Base-by-base conservation (phyloP, 805 yeast genomes). In the Saccharomycopsis vini region DNA sequence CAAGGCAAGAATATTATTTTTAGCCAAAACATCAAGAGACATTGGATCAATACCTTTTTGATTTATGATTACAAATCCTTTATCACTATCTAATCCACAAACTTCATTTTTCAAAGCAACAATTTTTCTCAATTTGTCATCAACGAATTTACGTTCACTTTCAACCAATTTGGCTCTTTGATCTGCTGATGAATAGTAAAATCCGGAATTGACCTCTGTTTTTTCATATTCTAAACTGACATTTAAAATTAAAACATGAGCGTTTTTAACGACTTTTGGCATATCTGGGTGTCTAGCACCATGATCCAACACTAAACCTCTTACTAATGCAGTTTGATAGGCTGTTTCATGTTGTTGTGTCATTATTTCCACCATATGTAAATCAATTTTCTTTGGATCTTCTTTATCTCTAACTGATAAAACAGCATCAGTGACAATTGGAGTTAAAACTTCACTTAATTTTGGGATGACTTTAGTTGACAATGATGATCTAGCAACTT, bases 221-320 rank as follows among this genome's bases (percentile, higher is more conserved):
- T 92, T 92, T 61, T 92, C 98, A 63, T 92, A 92, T 64, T 92
- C 98, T 54, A 92, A 69, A 4, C 95, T 85, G 36, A 92, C 98
- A 62, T 92, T 92, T 55, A 92, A 73, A 43, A 86, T 92, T 59
- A 92, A 72, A 28, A 92, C 79, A 56, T 76, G 69, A 2, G 96
- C 96, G 61, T 92, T 86, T 51, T 76, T 74, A 16, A 92, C 81
- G 44, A 79, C 67, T 52, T 79, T 83, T 47, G 98, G 98, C 98
- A 92, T 92, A 64, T 92, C 98, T 37, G 98, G 98, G 69, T 92
- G 98, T 62, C 98, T 78, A 15, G 96, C 97, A 53, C 98, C 98
- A 62, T 92, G 98, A 62, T 92, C 98, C 52, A 92, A 72, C 30
- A 92, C 98, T 54, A 92, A 73, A 37, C 98, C 98, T 55, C 75